Base-by-base conservation (phyloP, 768 basidiomycete species). In the Tylopilus subfusipes region DNA sequence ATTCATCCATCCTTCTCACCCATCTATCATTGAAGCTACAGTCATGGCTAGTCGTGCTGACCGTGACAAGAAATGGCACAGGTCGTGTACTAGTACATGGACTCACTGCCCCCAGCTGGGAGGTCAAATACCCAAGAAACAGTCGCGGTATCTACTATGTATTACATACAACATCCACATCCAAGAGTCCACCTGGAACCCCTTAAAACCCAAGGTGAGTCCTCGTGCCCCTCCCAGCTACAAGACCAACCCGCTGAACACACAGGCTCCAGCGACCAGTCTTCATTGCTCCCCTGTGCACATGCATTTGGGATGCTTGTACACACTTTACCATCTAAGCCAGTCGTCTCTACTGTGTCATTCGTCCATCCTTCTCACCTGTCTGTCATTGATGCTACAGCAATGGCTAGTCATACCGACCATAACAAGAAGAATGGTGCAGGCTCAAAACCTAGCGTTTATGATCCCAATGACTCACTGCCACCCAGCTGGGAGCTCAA, bases 251-350 rank as follows among this genome's bases (percentile, higher is more conserved):
- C 33, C 21, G 13, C 10, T 1, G 62, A 67, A 39, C 58, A 3
- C 40, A 50, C 66, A 3, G 59, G 63, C 29, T 22, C 55, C 2
- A 33, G 8, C 3, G 59, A 68, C 48, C 67, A 62, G 27, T 57
- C 70, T 16, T 61, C 66, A 21, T 48, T 63, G 25, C 59, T 64
- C 30, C 45, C 53, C 38, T 72, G 67, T 11, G 27, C 61, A 21
- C 61, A 50, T 16, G 54, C 71, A 24, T 60, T 72, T 51, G 70
- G 73, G 44, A 75, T 79, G 47, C 65, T 85, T 42, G 82, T 78
- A n/a, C 85, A 88, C 63, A 83, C 84, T 29, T 74, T 88, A n/a
- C 85, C 85, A 19, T 81, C 85, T 3, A 88, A 87, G 68, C 85
- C 85, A 42, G 73, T 79, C 30, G 72, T 78, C 42, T 72, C 77